Base-by-base conservation (phyloP, 331 rosid genomes). In the Rosa hybrid region DNA sequence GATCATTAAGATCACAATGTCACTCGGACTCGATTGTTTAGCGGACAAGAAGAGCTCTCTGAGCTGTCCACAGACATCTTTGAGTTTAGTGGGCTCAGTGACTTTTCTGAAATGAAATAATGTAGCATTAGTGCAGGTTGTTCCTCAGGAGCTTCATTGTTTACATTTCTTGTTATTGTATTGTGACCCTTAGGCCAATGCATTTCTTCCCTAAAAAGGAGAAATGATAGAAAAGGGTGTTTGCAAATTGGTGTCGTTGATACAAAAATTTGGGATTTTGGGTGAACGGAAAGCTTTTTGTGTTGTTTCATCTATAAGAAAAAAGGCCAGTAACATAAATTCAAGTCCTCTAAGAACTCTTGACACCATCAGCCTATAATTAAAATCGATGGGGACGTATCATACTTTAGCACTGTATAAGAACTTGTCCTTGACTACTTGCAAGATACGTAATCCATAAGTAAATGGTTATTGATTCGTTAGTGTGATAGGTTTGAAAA, bases 1-100 rank as follows among this genome's bases (percentile, higher is more conserved):
- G 51, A 74, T 76, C 30, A 81, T 34, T 74, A 42, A 74, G n/a
- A 65, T 51, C 57, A 17, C 41, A 49, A 41, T 80, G 74, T 50
- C 74, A 76, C 59, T 44, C 63, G 2, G 46, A 62, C 48, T 34
- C 72, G n/a, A 6, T 30, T 20, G 0, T 1, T 77, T 46, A 30
- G 12, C 48, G 63, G 51, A 6, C 49, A 20, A 16, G 46, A 76
- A 34, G 50, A 49, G 27, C 64, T 48, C 38, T 30, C 6, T 77
- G 73, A 77, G 73, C 49, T 77, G 73, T 77, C 49, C 54, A 11
- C 10, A 39, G 65, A 34, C 41, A 65, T 49, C 14, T 57, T 50
- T 49, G 17, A 50, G 60, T 2, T 49, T 46, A 16, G 71, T 67
- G 71, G 71, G 45, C 11, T 16, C 12, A 16, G 6, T 67, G 42